Evolutionary conservation across 768 basidiomycete species (phyloP).

Genomic region (Hypholoma sublateritium): DNA sequence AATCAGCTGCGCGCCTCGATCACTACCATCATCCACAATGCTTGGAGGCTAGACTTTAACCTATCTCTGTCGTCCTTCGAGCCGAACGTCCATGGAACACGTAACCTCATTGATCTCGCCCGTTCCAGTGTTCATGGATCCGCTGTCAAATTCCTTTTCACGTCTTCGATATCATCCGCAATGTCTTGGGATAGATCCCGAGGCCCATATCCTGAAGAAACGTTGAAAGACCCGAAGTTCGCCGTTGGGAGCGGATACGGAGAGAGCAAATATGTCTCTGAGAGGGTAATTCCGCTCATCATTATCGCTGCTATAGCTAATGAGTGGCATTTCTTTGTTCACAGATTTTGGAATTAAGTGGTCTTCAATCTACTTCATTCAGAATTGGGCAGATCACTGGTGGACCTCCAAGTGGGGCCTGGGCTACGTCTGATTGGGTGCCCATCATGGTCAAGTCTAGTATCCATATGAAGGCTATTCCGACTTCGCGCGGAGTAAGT

Average conservation of each 20-base stretch:
- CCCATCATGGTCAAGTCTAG: conserved; percentile 39
- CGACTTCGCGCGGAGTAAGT: conserved; percentile 26
- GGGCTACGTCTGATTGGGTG: conserved; percentile 39
- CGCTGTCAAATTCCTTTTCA: conserved; percentile 40
- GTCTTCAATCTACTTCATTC: conserved; percentile 27
- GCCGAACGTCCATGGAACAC: conserved; percentile 36
- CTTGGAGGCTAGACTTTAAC: conserved; percentile 51
- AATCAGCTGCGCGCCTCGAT: conserved; percentile 26
- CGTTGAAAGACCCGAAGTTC: conserved; percentile 21
- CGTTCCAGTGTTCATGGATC: conserved; percentile 22
- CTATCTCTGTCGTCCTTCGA: conserved; percentile 43
- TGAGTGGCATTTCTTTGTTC: too few relatives aligned
- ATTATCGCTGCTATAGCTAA: background rate
- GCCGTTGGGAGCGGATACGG: conserved; percentile 30
- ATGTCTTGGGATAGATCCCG: conserved; percentile 25
- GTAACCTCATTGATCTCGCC: conserved; percentile 40
- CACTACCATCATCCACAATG: conserved; percentile 41
- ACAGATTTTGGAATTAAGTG: conserved; percentile 30
- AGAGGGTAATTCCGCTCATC: conserved; percentile 22
- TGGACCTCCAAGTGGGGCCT: conserved; percentile 31
- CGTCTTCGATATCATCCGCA: conserved; percentile 30
- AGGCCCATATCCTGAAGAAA: conserved; percentile 33
- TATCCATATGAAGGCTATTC: conserved; percentile 26
- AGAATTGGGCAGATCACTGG: conserved; percentile 41
- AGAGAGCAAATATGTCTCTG: conserved; percentile 34